Evolutionary conservation across 331 rosid genomes (phyloP).

Genomic region (Saraca asoca): DNA sequence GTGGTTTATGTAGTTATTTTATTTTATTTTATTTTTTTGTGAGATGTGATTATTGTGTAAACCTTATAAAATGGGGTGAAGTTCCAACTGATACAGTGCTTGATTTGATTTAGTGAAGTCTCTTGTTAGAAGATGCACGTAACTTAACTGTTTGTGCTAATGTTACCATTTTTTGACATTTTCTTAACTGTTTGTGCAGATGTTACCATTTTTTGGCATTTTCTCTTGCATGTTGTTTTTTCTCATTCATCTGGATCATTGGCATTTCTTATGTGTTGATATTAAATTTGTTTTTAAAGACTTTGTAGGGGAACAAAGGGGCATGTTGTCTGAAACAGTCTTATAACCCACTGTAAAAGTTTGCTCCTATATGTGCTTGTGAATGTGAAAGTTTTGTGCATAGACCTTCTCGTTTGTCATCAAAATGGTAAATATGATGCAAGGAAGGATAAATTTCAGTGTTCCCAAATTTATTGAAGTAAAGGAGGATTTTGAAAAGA

Average conservation of each 20-base stretch:
- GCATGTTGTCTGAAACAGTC: neutral
- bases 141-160: neutral
- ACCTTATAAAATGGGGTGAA: too few species aligned
- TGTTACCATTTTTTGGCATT: neutral
- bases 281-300: neutral
- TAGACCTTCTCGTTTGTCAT: too few species aligned
- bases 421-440: too few species aligned
- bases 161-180: neutral
- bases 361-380: neutral
- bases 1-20: slow-evolving; percentile 10
- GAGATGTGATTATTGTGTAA: neutral
- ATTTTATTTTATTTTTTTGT: slow-evolving; percentile 2
- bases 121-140: neutral
- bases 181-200: neutral
- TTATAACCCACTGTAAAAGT: neutral
- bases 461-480: too few species aligned
- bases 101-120: neutral
- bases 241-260: neutral
- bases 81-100: neutral
- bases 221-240: neutral
- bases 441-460: too few species aligned
- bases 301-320: too few species aligned
- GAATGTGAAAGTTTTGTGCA: neutral
- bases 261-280: neutral
- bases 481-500: too few species aligned